Evolutionary conservation across 306 rosid species (phyloP), one percentile per base, ranked within the genome.

Genomic region (Casuarina cunninghamiana): DNA sequence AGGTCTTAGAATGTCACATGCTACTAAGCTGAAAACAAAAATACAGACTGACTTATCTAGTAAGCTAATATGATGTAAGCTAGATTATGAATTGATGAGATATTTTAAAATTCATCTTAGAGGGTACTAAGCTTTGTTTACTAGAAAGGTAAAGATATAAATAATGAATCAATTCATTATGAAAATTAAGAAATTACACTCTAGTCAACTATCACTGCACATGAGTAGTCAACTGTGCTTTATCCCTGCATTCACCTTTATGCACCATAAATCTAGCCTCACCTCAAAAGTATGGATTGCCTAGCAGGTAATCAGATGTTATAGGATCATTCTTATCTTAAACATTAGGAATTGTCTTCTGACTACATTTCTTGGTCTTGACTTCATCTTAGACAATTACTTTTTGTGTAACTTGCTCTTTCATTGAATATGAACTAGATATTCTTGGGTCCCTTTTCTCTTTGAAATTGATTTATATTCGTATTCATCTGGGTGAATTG

Each of bases 371-470:
- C 45, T 55, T 43, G n/a, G 7, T 45, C 6, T 50, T 41, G 3
- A 19, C 17, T 54, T 54, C 26, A 17, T 54, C 2, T 9, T 46
- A 46, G 8, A 16, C 13, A 41, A 16, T 13, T 63, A 38, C 69
- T 77, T 19, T 43, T 16, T 48, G 67, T 81, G 71, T 50, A 76
- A 67, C 26, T 39, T 51, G 12, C 17, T 5, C 61, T 55, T 32
- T 49, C 39, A 60, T 45, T 39, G 26, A 44, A 5, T 7, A 54
- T 45, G 67, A 17, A 12, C 48, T 46, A 38, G 66, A 43, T 16
- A 21, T 57, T 53, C 6, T 9, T 46, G 5, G 38, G 65, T 67
- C 53, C 42, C 49, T 81, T 37, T 35, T 16, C 4, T 3, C 21
- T 44, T 19, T 21, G 10, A 74, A 46, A 3, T 42, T 53, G 57